Evolutionary conservation across 2,329 filamentous ascomycete species (phyloP), one percentile per base, ranked within the genome.

Genomic region (Aureobasidium namibiae): DNA sequence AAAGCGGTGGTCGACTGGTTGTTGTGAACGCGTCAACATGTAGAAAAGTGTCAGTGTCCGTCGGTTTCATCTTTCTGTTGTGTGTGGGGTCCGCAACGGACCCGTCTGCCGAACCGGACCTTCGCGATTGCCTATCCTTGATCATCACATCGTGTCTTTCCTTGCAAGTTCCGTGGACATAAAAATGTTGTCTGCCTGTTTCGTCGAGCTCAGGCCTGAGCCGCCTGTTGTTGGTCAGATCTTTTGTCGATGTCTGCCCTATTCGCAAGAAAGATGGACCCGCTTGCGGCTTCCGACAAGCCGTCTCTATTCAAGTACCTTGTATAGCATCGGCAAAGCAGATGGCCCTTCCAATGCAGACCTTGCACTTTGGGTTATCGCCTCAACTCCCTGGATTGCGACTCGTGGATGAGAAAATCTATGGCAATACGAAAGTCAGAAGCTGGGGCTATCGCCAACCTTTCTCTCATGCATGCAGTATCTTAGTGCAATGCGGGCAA

Each of bases 41-140:
- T 7, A 4, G 18, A 44, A 11, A 34, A 18, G 21, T 34, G 52
- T 34, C 38, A 53, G 21, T 34, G 38, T 42, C 23, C 48, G 48
- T 39, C 16, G 10, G 52, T 56, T 56, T 56, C 38, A 56, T n/a
- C 26, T 44, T 34, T n/a, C 39, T 31, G 34, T 41, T 36, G 36
- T 56, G 36, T 56, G 52, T 56, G 52, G 52, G 34, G 50, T 38
- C 16, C 23, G 33, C 48, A 29, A 52, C 48, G 34, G 49, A 13
- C 18, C 21, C 16, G 23, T 23, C n/a, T 53, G 49, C 49, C 49
- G 49, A 53, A 16, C 49, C 49, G 23, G 9, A 24, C 13, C 49
- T 16, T 39, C 18, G 36, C 9, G 21, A 4, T 26, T 13, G 48
- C 23, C 16, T 9, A 53, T 53, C 24, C 26, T 29, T 36, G 36